Base-by-base conservation (phyloP, 2,329 filamentous ascomycete species). In the Aspergillus oerlinghausenensis region DNA sequence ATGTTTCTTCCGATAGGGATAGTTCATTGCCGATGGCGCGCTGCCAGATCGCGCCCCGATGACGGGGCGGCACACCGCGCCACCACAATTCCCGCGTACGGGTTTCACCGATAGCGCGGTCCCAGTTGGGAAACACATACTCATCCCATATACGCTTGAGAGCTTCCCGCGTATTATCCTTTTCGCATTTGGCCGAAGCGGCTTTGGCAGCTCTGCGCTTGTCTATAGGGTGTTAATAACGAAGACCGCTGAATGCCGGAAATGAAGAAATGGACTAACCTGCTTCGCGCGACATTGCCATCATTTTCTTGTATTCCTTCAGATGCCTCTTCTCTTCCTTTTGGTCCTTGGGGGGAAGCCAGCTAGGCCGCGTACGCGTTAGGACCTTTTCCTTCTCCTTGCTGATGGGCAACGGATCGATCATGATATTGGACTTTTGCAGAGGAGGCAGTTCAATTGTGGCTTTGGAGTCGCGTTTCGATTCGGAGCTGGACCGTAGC, bases 321-420 rank as follows among this genome's bases (percentile, higher is more conserved):
- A 99, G 71, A 73, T 99, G 94, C 63, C 87, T 88, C 70, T 85
- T 89, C 76, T 99, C 94, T 73, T 99, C 94, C 54, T 89, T 89
- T 1, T 91, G 92, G 63, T 94, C 87, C 75, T 83, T 86, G 8
- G 84, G 84, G 21, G 84, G 86, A 53, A 85, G 77, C 86, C 81
- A 89, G 50, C 81, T 87, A 38, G 81, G 92, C 77, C 75, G 87
- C 74, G 67, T 93, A 76, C 74, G 87, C 79, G 79, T 83, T 23
- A 87, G 71, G 17, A 86, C 82, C 61, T 82, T 85, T 64, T 86
- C 83, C 69, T 87, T 87, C 71, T 88, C 85, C 66, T 82, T 85
- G 65, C 84, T 88, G 51, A 85, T 83, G 9, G 85, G 84, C 63
- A 88, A 77, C 11, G 86, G 85, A 65, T 87, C 86, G 54, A 86